Base-by-base conservation (phyloP, 1,284 basidiomycete species). In the Leccinum discolor region DNA sequence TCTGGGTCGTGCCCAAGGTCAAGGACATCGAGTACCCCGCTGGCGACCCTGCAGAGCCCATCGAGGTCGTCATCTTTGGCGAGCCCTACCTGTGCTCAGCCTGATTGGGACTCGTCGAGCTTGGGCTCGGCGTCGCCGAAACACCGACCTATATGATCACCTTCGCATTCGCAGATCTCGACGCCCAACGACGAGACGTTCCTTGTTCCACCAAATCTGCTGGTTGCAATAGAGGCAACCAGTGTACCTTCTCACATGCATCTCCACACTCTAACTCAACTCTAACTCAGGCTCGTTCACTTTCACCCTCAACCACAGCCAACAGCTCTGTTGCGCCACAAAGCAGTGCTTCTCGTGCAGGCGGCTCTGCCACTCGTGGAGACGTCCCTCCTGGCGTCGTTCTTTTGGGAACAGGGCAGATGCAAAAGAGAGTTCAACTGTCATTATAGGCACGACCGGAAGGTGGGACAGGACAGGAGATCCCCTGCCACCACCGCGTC, bases 1-100 rank as follows among this genome's bases (percentile, higher is more conserved):
- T 96, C 69, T 97, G 95, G 95, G 90, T 97, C 59, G 78, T 96
- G 8, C 95, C 95, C 61, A 97, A 97, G 78, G 95, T 97, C 71
- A 94, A 95, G 80, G 95, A 96, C 74, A 70, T 96, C 10, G 94
- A 96, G 64, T 97, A 96, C 76, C 93, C 94, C 32, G 84, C 88
- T 64, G 94, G 94, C n/a, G 94, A 96, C 2, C 92, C 91, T 56
- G 89, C 90, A 2, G 93, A 96, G 68, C 95, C 95, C 2, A 94
- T 97, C 71, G 95, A 97, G 77, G 95, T 96, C 71, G 90, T 95
- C 81, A 96, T 97, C 23, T 26, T 26, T 26, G 23, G 23, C 23
- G 23, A 26, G 23, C 23, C 23, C 23, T 26, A 26, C 23, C 76
- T 26, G 23, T 26, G 23, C 23, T 26, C 23, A 86, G 64, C 86